phyloP scores from a whole-genome alignment of 176 grass and related monocot genomes.

The Oryza officinalis region DNA sequence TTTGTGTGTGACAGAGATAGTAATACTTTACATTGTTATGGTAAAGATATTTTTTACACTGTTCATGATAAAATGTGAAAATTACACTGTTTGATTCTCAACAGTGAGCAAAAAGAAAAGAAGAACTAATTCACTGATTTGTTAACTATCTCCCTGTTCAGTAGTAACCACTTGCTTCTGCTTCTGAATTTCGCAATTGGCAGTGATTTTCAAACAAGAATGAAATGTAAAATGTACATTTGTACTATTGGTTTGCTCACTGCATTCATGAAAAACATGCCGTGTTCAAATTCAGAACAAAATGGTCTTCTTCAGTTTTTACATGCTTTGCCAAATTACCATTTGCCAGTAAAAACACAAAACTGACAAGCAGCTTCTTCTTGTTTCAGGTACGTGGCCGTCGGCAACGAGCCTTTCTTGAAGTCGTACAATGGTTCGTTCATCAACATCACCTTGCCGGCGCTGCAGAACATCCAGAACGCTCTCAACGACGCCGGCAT shows the following conservation, averaged over 20 bases:
- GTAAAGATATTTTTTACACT: not conserved
- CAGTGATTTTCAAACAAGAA: not conserved
- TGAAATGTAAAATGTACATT: not conserved
- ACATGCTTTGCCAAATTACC: not conserved
- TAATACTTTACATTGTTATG: not conserved
- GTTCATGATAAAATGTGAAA: not conserved
- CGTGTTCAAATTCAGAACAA: not conserved
- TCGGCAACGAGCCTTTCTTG: conserved; percentile 76
- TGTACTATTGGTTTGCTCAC: not conserved
- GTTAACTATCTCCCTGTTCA: too few species aligned
- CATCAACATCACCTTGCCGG: conserved; percentile 58
- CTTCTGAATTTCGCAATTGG: not conserved
- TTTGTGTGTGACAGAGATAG: not conserved
- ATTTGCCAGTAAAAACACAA: not conserved
- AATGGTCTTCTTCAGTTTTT: not conserved
- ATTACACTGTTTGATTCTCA: not conserved
- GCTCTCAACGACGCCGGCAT: conserved; percentile 65
- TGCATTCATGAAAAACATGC: not conserved
- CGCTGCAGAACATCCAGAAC: conserved; percentile 63
- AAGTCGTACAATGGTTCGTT: conserved; percentile 57
- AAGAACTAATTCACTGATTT: not conserved
- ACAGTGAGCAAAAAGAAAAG: not conserved
- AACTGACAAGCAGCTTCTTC: not conserved
- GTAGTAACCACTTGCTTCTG: not conserved
- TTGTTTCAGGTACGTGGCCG: conserved; percentile 57